Base-by-base conservation (phyloP, 2,329 filamentous ascomycete genomes). In the Hypoxylon sp. region DNA sequence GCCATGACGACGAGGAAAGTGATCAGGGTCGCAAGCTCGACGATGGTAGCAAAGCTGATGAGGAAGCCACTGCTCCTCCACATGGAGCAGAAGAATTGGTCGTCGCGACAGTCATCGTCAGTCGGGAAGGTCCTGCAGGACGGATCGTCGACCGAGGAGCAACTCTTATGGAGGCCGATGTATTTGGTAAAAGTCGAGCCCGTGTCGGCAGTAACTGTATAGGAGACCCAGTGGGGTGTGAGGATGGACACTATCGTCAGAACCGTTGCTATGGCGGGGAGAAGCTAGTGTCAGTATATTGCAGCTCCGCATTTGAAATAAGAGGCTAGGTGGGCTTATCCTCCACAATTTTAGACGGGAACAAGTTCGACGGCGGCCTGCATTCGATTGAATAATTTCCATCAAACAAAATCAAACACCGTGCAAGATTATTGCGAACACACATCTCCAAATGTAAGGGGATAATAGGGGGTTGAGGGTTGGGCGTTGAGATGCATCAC, bases 21-120 rank as follows among this genome's bases (percentile, higher is more conserved):
- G 19, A 96, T 86, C n/a, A 96, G 73, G 5, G 86, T 86, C 46
- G 88, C 90, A 29, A 94, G 81, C 71, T 96, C 87, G 27, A 94
- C 69, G n/a, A 96, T 85, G 26, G 91, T 83, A 5, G 89, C 82
- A 63, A 97, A 89, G 42, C 87, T 89, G 75, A 96, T 91, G 59
- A 96, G 73, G 73, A 97, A 97, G 16, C 90, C 91, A 25, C 91
- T 86, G 17, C 86, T 90, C 51, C 89, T 83, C 93, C 93, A 99
- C 80, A 95, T 88, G 63, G 86, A 88, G 77, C 94, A 97, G 74
- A 97, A 97, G 65, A 86, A 84, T 41, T 84, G 80, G 62, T 87
- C 82, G 42, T 83, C 81, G 62, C 78, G 74, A 71, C 90, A 93
- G 68, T 90, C 86, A 48, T 82, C 77, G 44, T 80, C 74, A 58